Conservation (phyloP, 495 filamentous ascomycete species). For the Podospora fimiseda region DNA sequence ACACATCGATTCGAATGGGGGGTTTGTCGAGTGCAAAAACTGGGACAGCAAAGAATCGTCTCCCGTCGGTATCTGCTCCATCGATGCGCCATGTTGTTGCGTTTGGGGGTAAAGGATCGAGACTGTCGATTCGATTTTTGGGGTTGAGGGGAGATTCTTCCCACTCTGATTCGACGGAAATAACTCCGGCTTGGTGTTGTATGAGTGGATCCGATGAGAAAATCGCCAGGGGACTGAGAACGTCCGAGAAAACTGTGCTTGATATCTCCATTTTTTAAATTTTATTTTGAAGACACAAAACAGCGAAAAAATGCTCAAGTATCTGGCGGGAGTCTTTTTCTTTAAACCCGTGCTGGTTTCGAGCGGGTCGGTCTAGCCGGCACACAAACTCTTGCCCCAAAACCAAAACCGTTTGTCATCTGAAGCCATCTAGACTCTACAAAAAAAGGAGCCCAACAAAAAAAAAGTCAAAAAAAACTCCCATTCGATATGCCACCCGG, state of each 20-base stretch:
- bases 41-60: slow-evolving; percentile 33
- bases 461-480: too few species aligned
- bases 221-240: slow-evolving; percentile 23
- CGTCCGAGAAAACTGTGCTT: slow-evolving; percentile 16
- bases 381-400: too few species aligned
- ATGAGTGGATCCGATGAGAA: slow-evolving; percentile 7
- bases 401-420: too few species aligned
- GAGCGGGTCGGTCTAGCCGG: too few species aligned
- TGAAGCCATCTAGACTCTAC: too few species aligned
- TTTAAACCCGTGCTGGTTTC: too few species aligned
- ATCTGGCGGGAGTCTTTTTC: too few species aligned
- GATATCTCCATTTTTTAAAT: slow-evolving; percentile 21
- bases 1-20: slow-evolving; percentile 36
- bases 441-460: too few species aligned
- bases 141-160: slow-evolving; percentile 27
- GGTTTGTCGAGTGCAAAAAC: slow-evolving; percentile 25
- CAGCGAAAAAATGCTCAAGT: too few species aligned
- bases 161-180: not conserved
- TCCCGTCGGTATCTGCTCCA: slow-evolving; percentile 29
- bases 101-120: slow-evolving; percentile 17
- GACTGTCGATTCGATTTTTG: slow-evolving; percentile 34
- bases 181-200: too few species aligned
- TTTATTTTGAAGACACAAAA: not conserved
- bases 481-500: too few species aligned
- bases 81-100: slow-evolving; percentile 34